A percentile compares a stretch with the other conserved stretches of the same genome.
Conservation (phyloP, 345 rosid species). For the Tarenaya hassleriana region DNA sequence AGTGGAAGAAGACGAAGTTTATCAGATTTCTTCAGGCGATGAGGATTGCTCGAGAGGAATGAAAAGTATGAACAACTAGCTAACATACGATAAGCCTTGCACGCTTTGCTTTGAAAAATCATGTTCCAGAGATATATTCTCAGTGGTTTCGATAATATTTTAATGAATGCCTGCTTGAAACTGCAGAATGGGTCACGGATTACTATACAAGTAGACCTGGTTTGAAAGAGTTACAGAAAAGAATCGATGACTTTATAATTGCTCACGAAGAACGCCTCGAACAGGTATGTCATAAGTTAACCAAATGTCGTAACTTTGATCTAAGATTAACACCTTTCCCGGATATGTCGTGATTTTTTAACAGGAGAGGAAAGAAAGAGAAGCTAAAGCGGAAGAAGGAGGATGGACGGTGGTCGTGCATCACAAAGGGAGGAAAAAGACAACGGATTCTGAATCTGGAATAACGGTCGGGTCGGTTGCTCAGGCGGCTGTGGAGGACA, state of each 20-base stretch:
- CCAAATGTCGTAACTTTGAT: constrained; percentile 7
- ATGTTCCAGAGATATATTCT: not conserved
- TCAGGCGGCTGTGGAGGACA: constrained; percentile 55
- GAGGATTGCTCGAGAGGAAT: constrained; percentile 64
- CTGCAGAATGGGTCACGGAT: constrained; percentile 71
- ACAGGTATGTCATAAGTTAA: no score
- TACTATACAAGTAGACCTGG: constrained; percentile 75
- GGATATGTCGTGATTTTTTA: not conserved
- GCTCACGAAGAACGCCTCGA: constrained; percentile 70
- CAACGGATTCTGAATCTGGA: constrained; percentile 74
- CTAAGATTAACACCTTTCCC: constrained; percentile 3
- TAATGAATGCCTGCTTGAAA: constrained; percentile 7
- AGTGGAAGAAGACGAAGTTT: constrained; percentile 36
- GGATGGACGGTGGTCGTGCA: constrained; percentile 97
- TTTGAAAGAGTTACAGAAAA: constrained; percentile 61
- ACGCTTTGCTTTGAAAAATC: no score
- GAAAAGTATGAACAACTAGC: constrained; percentile 59
- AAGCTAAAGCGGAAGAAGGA: constrained; percentile 81
- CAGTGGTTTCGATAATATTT: not conserved
- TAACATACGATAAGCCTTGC: no score
- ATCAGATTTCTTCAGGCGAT: constrained; percentile 65
- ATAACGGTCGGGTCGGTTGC: constrained; percentile 72
- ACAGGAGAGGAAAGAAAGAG: constrained; percentile 75
- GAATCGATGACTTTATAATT: constrained; percentile 72
- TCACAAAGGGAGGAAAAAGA: constrained; percentile 93